phyloP scores from a whole-genome alignment of 805 yeast genomes.

The Wickerhamiella bombiphila region DNA sequence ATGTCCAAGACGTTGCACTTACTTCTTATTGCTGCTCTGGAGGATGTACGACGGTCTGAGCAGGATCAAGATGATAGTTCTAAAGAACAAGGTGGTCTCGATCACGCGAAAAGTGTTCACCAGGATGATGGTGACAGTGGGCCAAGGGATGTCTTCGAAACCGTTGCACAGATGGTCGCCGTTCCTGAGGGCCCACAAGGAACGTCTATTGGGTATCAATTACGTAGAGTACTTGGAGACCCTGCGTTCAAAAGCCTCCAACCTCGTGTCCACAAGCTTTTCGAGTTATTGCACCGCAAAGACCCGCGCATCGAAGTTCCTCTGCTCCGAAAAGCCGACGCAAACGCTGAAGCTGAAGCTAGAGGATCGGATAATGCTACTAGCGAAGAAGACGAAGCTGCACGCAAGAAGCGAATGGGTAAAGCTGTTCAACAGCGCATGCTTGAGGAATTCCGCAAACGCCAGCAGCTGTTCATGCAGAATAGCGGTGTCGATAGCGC shows the following conservation, averaged over 20 bases:
- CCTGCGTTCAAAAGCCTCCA: conserved; percentile 4
- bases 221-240: conserved; percentile 6
- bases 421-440: conserved; percentile 54
- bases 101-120: background rate
- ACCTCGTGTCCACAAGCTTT: conserved; percentile 7
- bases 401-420: conserved; percentile 53
- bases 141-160: conserved; percentile 2
- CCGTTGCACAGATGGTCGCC: conserved; percentile 8
- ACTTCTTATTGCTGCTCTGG: conserved; percentile 44
- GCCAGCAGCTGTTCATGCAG: conserved; percentile 61
- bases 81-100: background rate
- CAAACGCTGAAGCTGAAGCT: conserved; percentile 17
- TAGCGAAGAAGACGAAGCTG: conserved; percentile 26
- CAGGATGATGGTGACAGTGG: background rate
- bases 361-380: conserved; percentile 8
- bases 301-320: conserved; percentile 9
- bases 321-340: no score
- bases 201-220: conserved; percentile 11
- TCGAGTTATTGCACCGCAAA: conserved; percentile 8
- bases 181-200: conserved; percentile 5
- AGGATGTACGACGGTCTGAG: conserved; percentile 23
- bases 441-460: conserved; percentile 63
- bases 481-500: conserved; percentile 29
- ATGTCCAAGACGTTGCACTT: conserved; percentile 49
- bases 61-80: conserved; percentile 8